phyloP scores from a whole-genome alignment of 345 rosid species.

The Adansonia digitata region DNA sequence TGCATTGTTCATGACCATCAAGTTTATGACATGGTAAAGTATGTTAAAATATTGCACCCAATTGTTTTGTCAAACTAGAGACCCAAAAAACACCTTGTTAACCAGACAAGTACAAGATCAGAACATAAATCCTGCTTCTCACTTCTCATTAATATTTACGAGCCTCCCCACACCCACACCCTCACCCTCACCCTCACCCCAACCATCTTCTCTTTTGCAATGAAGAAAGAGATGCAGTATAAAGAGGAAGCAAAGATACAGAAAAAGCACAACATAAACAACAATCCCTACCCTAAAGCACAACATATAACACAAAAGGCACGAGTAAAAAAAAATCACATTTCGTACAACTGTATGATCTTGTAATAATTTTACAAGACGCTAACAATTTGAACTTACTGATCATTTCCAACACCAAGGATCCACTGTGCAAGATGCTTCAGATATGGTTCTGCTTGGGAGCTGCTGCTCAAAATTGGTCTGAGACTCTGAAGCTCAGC shows the following conservation, averaged over 20 bases:
- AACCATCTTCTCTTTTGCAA: neutral
- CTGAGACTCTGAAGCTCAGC: slow-evolving; percentile 81
- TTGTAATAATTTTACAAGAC: neutral
- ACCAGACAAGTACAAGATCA: neutral
- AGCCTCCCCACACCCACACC: neutral
- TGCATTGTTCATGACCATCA: neutral
- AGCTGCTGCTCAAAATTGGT: slow-evolving; percentile 67
- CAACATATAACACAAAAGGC: neutral
- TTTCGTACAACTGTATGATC: neutral
- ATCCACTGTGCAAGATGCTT: slow-evolving; percentile 96
- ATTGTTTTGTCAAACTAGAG: neutral
- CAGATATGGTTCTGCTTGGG: slow-evolving; percentile 91
- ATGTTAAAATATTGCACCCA: neutral
- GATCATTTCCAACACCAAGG: slow-evolving; percentile 64
- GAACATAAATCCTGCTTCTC: neutral
- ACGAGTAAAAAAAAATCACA: neutral
- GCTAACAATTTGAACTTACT: slow-evolving; percentile 13
- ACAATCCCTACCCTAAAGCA: neutral
- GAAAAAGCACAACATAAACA: neutral
- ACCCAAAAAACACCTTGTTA: neutral
- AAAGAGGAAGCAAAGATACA: neutral
- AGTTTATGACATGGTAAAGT: neutral
- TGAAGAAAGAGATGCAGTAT: neutral
- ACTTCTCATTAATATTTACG: neutral
- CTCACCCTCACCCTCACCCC: too few species aligned